A percentile compares a stretch with the other conserved stretches of the same genome.
phyloP scores from a whole-genome alignment of 805 yeast species.

The Maudiozyma turicensis region DNA sequence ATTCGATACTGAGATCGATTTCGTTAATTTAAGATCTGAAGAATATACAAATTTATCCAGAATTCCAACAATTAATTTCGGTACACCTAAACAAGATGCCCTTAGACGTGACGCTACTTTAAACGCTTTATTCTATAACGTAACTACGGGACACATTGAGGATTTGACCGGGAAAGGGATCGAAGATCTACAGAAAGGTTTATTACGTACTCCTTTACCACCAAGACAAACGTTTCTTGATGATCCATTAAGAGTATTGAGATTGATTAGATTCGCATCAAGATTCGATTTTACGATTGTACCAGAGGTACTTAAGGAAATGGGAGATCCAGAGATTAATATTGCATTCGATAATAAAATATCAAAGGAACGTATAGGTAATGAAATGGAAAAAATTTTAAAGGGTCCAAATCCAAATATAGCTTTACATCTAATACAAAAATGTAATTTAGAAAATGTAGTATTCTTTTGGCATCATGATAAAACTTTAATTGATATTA shows the following conservation, averaged over 20 bases:
- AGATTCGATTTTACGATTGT: constrained; percentile 65
- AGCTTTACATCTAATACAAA: constrained; percentile 52
- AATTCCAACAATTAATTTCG: constrained; percentile 75
- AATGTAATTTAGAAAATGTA: constrained; percentile 44
- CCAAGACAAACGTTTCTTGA: constrained; percentile 82
- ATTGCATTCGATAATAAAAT: constrained; percentile 59
- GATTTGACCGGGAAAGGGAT: constrained; percentile 77
- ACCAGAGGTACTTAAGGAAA: constrained; percentile 46
- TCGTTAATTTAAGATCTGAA: constrained; percentile 85
- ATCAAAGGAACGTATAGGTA: constrained; percentile 83
- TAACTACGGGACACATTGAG: constrained; percentile 59
- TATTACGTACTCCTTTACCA: constrained; percentile 78
- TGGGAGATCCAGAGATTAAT: constrained; percentile 52
- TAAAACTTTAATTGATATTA: constrained; percentile 14
- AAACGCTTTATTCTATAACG: constrained; percentile 84
- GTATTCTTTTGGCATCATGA: constrained; percentile 41
- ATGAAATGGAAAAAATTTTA: constrained; percentile 72
- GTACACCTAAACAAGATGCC: constrained; percentile 90
- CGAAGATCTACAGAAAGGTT: constrained; percentile 56
- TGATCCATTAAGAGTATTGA: constrained; percentile 84
- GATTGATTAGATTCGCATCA: constrained; percentile 80
- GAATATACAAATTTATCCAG: constrained; percentile 74
- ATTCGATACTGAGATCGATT: constrained; percentile 79
- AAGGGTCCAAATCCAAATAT: constrained; percentile 49
- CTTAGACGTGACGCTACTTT: constrained; percentile 89